These are phyloP conservation scores for Oemleria cerasiformis DNA, from an alignment of 306 rosid species.

Conservation along the genomic window DNA sequence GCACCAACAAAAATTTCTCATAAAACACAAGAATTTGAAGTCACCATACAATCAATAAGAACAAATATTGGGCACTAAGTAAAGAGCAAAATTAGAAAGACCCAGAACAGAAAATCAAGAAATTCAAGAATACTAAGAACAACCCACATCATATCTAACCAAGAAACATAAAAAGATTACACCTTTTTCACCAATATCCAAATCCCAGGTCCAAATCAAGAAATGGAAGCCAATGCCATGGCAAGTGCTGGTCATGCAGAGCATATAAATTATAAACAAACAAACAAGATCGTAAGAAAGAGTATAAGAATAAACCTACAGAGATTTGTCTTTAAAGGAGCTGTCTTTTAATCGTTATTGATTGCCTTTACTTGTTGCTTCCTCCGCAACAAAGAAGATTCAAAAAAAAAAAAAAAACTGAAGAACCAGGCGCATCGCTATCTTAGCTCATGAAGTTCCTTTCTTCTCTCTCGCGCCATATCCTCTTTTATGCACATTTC, in stretches of 20 bases:
- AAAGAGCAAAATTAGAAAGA: not conserved
- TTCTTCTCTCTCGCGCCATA: slow-evolving; percentile 14
- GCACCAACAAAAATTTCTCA: not conserved
- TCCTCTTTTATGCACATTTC: slow-evolving; percentile 13
- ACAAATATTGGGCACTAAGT: not conserved
- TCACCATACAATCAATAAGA: not conserved
- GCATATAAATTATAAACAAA: not conserved
- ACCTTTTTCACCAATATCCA: slow-evolving; percentile 23
- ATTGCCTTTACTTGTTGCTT: slow-evolving; percentile 15
- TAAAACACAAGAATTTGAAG: not conserved
- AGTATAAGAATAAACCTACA: slow-evolving; percentile 39
- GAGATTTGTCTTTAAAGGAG: slow-evolving; percentile 18
- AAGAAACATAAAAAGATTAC: slow-evolving; percentile 12
- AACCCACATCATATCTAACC: slow-evolving; percentile 19
- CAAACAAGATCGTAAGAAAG: not conserved
- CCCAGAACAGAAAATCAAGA: slow-evolving; percentile 18
- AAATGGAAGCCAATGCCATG: not conserved
- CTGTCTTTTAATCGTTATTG: not conserved
- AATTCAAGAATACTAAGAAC: slow-evolving; percentile 21
- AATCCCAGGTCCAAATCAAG: slow-evolving; percentile 6
- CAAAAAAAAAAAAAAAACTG: slow-evolving; percentile 26
- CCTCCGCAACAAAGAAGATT: slow-evolving; percentile 30
- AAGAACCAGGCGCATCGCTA: slow-evolving; percentile 24
- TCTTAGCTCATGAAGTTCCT: slow-evolving; percentile 14
- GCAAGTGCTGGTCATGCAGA: not conserved